These are phyloP conservation scores for Lactifluus piperatus DNA, from an alignment of 768 basidiomycete genomes.

Conservation along the genomic window DNA sequence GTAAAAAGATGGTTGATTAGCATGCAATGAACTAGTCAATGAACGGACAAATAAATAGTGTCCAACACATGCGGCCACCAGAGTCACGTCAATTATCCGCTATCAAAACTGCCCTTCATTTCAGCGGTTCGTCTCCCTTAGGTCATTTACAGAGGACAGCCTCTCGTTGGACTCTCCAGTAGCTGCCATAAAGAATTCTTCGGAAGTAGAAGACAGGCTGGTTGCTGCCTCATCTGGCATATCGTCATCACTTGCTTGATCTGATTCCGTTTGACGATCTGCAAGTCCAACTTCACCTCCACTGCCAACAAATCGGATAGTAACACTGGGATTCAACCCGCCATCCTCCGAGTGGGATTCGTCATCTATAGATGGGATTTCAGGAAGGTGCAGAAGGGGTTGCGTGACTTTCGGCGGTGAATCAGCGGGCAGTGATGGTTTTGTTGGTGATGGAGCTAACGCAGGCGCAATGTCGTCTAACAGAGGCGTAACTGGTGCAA, in stretches of 20 bases:
- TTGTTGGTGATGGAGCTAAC: conserved; percentile 25
- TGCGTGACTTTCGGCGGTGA: not conserved
- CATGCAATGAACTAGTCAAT: conserved; percentile 18
- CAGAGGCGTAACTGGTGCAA: conserved; percentile 3
- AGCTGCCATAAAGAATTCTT: not conserved
- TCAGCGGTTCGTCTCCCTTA: conserved; percentile 47
- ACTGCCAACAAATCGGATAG: conserved; percentile 5
- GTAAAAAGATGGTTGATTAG: conserved; percentile 17
- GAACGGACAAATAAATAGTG: conserved; percentile 16
- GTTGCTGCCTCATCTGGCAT: not conserved
- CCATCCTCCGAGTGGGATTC: not conserved
- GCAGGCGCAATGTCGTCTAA: conserved; percentile 36
- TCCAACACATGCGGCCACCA: conserved; percentile 16
- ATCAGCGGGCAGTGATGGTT: conserved; percentile 29
- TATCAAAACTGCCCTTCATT: conserved; percentile 32
- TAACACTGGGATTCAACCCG: not conserved
- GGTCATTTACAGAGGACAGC: conserved; percentile 28
- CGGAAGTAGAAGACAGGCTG: not conserved
- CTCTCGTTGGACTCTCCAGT: not conserved
- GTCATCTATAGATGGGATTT: not conserved
- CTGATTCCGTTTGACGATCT: not conserved
- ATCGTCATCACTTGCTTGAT: not conserved
- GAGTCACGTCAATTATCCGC: conserved; percentile 3
- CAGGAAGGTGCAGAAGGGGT: not conserved
- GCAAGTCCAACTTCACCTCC: not conserved